These are phyloP conservation scores for Suhomyces faveliae DNA, from an alignment of 805 yeast species.

Conservation along the genomic window DNA sequence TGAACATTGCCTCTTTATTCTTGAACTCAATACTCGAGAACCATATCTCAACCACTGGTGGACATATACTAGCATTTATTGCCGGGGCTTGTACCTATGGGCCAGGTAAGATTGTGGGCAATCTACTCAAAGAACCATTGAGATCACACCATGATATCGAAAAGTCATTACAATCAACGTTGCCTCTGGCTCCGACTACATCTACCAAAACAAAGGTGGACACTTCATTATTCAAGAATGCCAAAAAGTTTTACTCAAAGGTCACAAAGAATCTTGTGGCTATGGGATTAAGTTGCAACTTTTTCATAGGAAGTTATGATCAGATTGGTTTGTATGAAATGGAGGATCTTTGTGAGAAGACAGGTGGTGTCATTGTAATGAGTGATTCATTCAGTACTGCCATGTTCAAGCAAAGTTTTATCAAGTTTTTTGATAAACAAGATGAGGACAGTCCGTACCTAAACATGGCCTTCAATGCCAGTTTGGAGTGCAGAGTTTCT, in stretches of 20 bases:
- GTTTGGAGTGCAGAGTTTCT: conserved; percentile 55
- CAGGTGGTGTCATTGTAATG: conserved; percentile 64
- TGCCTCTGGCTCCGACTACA: conserved; percentile 30
- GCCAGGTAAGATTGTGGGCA: conserved; percentile 59
- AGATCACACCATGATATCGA: conserved; percentile 65
- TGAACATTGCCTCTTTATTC: conserved; percentile 45
- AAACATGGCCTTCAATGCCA: conserved; percentile 57
- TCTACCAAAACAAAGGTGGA: conserved; percentile 34
- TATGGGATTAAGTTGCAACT: conserved; percentile 54
- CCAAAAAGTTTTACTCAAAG: conserved; percentile 46
- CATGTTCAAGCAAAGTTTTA: conserved; percentile 64
- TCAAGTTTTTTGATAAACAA: conserved; percentile 46
- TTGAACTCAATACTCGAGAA: conserved; percentile 40
- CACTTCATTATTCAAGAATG: conserved; percentile 30
- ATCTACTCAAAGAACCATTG: conserved; percentile 57
- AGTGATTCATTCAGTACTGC: conserved; percentile 67
- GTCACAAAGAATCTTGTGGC: conserved; percentile 48
- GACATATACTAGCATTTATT: conserved; percentile 51
- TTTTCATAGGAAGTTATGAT: conserved; percentile 66
- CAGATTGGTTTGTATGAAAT: conserved; percentile 68
- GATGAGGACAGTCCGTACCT: conserved; percentile 29
- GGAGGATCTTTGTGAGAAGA: conserved; percentile 54
- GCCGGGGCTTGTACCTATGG: conserved; percentile 70
- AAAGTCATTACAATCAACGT: conserved; percentile 37
- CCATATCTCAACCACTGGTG: conserved; percentile 45